A percentile compares a stretch with the other conserved stretches of the same genome.
These are phyloP conservation scores for Ophiobolus disseminans DNA, from an alignment of 2,329 filamentous ascomycete genomes.

Conservation along the genomic window DNA sequence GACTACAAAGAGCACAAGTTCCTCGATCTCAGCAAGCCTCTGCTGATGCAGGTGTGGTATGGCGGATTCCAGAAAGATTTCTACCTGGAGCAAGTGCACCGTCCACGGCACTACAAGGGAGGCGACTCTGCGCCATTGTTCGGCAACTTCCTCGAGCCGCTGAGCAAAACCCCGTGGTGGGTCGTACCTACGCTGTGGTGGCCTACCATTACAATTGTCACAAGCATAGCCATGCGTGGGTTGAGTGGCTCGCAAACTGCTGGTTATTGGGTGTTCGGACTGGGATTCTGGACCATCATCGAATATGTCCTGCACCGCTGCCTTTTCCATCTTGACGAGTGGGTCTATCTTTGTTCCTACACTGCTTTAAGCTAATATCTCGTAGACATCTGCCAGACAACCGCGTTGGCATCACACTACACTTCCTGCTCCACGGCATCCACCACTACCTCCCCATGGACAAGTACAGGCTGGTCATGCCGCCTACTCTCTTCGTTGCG, in stretches of 20 bases:
- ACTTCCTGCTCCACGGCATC: slow-evolving; percentile 95
- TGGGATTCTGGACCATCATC: slow-evolving; percentile 85
- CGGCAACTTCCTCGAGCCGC: slow-evolving; percentile 97
- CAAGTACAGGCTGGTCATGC: slow-evolving; percentile 96
- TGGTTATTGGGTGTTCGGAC: slow-evolving; percentile 72
- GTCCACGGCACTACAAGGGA: slow-evolving; percentile 93
- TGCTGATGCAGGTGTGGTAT: slow-evolving; percentile 86
- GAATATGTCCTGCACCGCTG: slow-evolving; percentile 91
- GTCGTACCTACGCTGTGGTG: slow-evolving; percentile 84
- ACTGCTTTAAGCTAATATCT: slow-evolving; percentile 32
- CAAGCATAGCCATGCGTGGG: slow-evolving; percentile 67
- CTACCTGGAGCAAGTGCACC: slow-evolving; percentile 94
- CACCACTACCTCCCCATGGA: slow-evolving; percentile 99
- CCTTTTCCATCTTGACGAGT: slow-evolving; percentile 93
- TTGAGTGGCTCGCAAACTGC: slow-evolving; percentile 59
- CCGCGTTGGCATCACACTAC: slow-evolving; percentile 79
- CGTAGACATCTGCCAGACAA: slow-evolving; percentile 87
- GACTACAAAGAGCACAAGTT: slow-evolving; percentile 96
- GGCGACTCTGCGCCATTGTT: slow-evolving; percentile 92
- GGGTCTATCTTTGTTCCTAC: slow-evolving; percentile 52
- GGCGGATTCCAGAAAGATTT: slow-evolving; percentile 94
- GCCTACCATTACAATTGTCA: slow-evolving; percentile 78
- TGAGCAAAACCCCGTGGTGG: slow-evolving; percentile 95
- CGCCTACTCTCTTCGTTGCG: slow-evolving; percentile 81
- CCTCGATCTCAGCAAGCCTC: slow-evolving; percentile 82